Conservation (phyloP, 495 filamentous ascomycete species). For the Articulospora tetracladia region DNA sequence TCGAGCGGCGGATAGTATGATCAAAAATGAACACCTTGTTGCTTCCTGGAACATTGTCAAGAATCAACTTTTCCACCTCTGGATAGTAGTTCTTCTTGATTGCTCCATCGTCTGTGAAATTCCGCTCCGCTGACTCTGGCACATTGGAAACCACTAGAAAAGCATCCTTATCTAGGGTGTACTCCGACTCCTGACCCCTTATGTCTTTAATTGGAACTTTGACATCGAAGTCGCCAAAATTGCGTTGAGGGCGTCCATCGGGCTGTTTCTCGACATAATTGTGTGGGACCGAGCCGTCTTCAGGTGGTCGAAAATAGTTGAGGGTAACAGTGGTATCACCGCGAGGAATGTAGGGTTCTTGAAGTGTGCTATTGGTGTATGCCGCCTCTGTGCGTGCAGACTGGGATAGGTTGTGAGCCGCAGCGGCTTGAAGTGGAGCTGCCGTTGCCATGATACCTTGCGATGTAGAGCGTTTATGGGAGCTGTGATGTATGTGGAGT, state of each 20-base stretch:
- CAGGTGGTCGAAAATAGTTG: conserved; percentile 64
- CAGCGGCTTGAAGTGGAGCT: conserved; percentile 23
- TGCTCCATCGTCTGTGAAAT: conserved; percentile 60
- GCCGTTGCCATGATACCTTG: conserved; percentile 23
- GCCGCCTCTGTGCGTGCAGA: conserved; percentile 19
- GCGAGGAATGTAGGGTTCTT: conserved; percentile 43
- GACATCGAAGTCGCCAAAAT: conserved; percentile 46
- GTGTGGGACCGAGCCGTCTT: conserved; percentile 60
- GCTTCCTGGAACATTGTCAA: conserved; percentile 55
- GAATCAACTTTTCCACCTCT: conserved; percentile 66
- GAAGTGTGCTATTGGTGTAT: not conserved
- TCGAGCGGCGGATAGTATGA: conserved; percentile 76
- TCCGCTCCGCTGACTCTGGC: conserved; percentile 45
- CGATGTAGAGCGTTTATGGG: not conserved
- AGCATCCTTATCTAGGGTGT: conserved; percentile 68
- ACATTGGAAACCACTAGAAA: conserved; percentile 56
- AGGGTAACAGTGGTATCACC: conserved; percentile 63
- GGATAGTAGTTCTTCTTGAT: conserved; percentile 76
- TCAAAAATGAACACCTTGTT: conserved; percentile 74
- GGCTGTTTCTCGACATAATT: conserved; percentile 68
- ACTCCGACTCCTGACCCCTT: conserved; percentile 57
- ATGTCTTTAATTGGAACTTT: conserved; percentile 60
- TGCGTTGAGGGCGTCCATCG: conserved; percentile 54
- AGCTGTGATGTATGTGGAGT: not conserved
- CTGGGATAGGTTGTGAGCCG: conserved; percentile 25